Evolutionary conservation across 2,329 filamentous ascomycete genomes (phyloP).

Genomic region (Xylariaceae sp.): DNA sequence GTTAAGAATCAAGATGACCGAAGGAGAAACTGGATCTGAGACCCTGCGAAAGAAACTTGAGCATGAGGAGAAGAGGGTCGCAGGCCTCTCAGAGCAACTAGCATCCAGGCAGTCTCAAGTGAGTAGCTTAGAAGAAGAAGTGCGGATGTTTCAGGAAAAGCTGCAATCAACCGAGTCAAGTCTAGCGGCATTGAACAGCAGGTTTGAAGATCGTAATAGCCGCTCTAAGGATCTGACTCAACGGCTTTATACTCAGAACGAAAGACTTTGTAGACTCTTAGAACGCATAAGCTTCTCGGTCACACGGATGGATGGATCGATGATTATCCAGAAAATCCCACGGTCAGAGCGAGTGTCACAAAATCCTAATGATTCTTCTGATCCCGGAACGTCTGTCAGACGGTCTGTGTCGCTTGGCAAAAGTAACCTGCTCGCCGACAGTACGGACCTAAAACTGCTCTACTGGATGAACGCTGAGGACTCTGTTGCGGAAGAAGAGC

Average conservation of each 20-base stretch:
- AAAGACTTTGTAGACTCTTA: slow-evolving; percentile 80
- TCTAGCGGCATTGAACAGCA: slow-evolving; percentile 57
- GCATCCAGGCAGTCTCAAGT: slow-evolving; percentile 78
- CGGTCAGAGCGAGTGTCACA: slow-evolving; percentile 64
- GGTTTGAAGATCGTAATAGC: slow-evolving; percentile 72
- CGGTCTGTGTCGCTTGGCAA: slow-evolving; percentile 60
- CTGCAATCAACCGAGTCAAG: slow-evolving; percentile 60
- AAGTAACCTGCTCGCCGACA: slow-evolving; percentile 65
- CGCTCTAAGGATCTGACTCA: slow-evolving; percentile 85
- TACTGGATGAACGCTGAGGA: slow-evolving; percentile 81
- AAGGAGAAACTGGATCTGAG: slow-evolving; percentile 85
- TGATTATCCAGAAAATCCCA: slow-evolving; percentile 76
- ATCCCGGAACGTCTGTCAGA: slow-evolving; percentile 60
- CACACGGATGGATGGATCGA: slow-evolving; percentile 72
- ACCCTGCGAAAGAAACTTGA: slow-evolving; percentile 75
- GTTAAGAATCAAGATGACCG: slow-evolving; percentile 74
- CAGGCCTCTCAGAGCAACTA: slow-evolving; percentile 71
- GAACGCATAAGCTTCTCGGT: slow-evolving; percentile 88
- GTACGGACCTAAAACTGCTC: slow-evolving; percentile 73
- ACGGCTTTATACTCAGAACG: slow-evolving; percentile 81
- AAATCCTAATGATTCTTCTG: slow-evolving; percentile 64
- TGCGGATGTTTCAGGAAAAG: slow-evolving; percentile 72
- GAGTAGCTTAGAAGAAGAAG: slow-evolving; percentile 77
- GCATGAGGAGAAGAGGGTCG: slow-evolving; percentile 76
- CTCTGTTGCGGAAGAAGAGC: slow-evolving; percentile 69